phyloP scores from a whole-genome alignment of 768 basidiomycete species.

The Mycena filopes region DNA sequence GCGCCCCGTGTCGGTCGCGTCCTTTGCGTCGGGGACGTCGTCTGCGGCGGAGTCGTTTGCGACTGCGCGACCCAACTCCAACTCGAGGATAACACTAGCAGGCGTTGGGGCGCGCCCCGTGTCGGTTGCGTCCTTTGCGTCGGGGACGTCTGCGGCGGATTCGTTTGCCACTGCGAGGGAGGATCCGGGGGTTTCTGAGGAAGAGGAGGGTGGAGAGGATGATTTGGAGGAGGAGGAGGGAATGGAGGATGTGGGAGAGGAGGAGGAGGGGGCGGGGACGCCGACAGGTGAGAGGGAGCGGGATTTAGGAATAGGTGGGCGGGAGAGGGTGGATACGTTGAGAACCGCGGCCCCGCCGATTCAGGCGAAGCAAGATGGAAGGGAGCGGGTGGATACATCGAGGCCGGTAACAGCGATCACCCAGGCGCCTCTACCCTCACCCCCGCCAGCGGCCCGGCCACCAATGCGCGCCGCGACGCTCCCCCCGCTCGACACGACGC shows the following conservation, averaged over 20 bases:
- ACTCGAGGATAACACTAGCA: no score
- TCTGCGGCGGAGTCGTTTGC: no score
- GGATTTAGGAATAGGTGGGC: neutral
- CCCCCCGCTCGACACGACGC: slow-evolving; percentile 17
- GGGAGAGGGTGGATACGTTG: slow-evolving; percentile 29
- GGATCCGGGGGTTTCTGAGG: slow-evolving; percentile 3
- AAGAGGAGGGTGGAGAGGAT: neutral
- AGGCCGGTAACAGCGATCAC: neutral
- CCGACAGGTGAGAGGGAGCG: neutral
- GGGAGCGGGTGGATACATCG: no score
- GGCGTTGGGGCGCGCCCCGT: slow-evolving; percentile 1
- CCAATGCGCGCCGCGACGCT: slow-evolving; percentile 20
- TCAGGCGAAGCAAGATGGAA: no score
- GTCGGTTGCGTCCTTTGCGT: slow-evolving; percentile 13
- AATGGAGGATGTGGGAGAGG: neutral
- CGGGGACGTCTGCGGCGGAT: slow-evolving; percentile 22
- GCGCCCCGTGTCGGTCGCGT: slow-evolving; percentile 14
- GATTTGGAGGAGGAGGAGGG: neutral
- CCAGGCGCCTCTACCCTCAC: neutral
- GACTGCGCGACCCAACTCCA: no score
- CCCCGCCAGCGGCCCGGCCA: neutral
- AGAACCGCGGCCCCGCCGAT: neutral
- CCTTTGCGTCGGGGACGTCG: slow-evolving; percentile 23
- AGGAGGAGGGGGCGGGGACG: neutral
- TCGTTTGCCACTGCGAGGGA: slow-evolving; percentile 27